Conservation (phyloP, 768 basidiomycete species). For the Termitomyces heimii region DNA sequence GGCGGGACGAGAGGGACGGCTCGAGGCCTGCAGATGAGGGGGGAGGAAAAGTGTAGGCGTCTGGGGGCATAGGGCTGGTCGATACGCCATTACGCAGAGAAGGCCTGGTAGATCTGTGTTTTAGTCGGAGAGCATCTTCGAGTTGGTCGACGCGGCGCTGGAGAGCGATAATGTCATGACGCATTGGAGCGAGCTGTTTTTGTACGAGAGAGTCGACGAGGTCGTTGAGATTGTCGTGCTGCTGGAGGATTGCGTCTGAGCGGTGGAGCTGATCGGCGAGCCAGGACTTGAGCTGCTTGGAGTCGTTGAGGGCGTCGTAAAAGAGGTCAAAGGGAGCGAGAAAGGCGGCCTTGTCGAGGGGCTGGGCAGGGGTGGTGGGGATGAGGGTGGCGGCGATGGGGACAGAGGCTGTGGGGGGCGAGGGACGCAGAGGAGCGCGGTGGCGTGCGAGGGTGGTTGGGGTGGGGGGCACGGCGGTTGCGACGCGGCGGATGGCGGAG, state of each 20-base stretch:
- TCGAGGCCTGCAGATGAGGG: slow-evolving; percentile 4
- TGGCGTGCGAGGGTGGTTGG: slow-evolving; percentile 58
- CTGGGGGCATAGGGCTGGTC: slow-evolving; percentile 22
- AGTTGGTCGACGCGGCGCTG: slow-evolving; percentile 64
- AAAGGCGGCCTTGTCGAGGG: slow-evolving; percentile 69
- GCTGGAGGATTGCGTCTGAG: slow-evolving; percentile 48
- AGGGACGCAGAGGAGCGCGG: slow-evolving; percentile 29
- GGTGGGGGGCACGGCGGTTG: slow-evolving; percentile 64
- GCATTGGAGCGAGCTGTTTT: slow-evolving; percentile 50
- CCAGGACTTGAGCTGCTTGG: slow-evolving; percentile 73
- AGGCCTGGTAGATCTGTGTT: slow-evolving; percentile 25
- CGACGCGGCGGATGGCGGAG: slow-evolving; percentile 42
- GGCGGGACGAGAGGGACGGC: slow-evolving; percentile 17
- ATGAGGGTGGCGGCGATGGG: slow-evolving; percentile 63
- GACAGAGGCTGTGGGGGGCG: slow-evolving; percentile 55
- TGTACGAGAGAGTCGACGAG: slow-evolving; percentile 58
- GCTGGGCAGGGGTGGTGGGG: slow-evolving; percentile 65
- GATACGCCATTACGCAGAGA: slow-evolving; percentile 33
- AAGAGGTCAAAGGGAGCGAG: slow-evolving; percentile 79
- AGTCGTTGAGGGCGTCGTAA: slow-evolving; percentile 80
- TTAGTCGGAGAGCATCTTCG: slow-evolving; percentile 41
- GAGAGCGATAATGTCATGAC: slow-evolving; percentile 55
- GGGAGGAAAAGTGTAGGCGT: slow-evolving; percentile 44
- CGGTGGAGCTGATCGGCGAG: slow-evolving; percentile 67
- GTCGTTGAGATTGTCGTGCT: slow-evolving; percentile 59